Conservation (phyloP, 768 basidiomycete species). For the Suillus sp. region DNA sequence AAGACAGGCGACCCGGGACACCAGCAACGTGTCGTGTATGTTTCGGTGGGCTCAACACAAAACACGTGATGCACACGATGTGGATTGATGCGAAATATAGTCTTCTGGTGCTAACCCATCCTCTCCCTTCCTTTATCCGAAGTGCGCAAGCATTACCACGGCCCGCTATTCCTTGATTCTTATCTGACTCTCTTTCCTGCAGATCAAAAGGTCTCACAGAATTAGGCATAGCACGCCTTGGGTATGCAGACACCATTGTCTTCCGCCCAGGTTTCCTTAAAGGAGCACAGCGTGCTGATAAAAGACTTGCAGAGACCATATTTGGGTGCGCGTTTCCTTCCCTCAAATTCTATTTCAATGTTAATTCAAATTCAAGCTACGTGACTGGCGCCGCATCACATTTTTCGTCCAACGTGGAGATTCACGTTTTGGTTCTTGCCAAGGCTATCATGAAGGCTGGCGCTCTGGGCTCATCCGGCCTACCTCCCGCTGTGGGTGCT, state of each 20-base stretch:
- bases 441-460: constrained; percentile 59
- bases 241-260: constrained; percentile 70
- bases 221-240: constrained; percentile 61
- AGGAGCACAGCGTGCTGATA: constrained; percentile 47
- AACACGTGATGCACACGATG: not conserved
- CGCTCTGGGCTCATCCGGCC: constrained; percentile 46
- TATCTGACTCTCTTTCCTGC: not conserved
- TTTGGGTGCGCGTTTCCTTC: constrained; percentile 40
- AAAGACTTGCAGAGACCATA: constrained; percentile 43
- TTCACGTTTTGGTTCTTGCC: constrained; percentile 57
- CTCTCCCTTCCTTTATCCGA: constrained; percentile 55
- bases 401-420: constrained; percentile 42
- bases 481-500: constrained; percentile 49
- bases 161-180: not conserved
- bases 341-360: not conserved
- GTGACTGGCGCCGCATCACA: constrained; percentile 40
- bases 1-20: constrained; percentile 46
- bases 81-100: constrained; percentile 31
- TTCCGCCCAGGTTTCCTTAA: constrained; percentile 64
- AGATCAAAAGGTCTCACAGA: constrained; percentile 82
- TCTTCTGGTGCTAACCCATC: constrained; percentile 52
- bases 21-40: constrained; percentile 66
- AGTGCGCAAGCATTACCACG: constrained; percentile 30
- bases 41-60: constrained; percentile 52
- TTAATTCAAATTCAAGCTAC: constrained; percentile 29